Percentiles rank a stretch among this genome's conserved stretches.
Evolutionary conservation across 371 early-diverging fungal genomes (phyloP).

Genomic region (Smittium culicis): DNA sequence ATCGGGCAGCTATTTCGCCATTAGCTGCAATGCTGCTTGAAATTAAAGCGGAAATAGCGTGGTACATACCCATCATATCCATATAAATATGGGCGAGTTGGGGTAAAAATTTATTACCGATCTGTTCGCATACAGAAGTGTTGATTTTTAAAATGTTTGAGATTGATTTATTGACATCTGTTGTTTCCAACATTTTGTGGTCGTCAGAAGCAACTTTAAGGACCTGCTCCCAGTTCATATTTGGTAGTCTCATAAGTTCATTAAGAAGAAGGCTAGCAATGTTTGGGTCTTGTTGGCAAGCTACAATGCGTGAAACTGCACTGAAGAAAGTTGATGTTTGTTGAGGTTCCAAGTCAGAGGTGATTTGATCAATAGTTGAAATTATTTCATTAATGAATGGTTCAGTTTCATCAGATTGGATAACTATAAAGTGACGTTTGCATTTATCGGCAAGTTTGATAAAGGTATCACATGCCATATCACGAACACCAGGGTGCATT

Average conservation of each 20-base stretch:
- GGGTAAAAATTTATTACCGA: conserved; percentile 68
- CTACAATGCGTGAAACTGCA: conserved; percentile 90
- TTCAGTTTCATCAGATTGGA: conserved; percentile 65
- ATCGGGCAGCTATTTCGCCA: conserved; percentile 76
- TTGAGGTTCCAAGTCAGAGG: conserved; percentile 71
- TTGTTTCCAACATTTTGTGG: conserved; percentile 54
- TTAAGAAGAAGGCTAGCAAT: conserved; percentile 65
- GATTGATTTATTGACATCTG: conserved; percentile 70
- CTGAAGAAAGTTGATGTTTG: conserved; percentile 94
- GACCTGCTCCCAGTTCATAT: conserved; percentile 69
- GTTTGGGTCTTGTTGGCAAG: conserved; percentile 58
- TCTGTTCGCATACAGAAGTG: conserved; percentile 73
- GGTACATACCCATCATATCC: conserved; percentile 79
- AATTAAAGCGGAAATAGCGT: conserved; percentile 64
- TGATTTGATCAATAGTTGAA: conserved; percentile 55
- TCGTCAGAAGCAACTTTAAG: conserved; percentile 58
- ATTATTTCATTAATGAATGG: conserved; percentile 94
- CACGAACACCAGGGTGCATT: conserved; percentile 98
- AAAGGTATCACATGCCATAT: conserved; percentile 99
- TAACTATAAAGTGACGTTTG: conserved; percentile 81
- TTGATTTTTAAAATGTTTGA: conserved; percentile 90
- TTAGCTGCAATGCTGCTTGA: conserved; percentile 59
- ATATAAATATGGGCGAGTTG: conserved; percentile 79
- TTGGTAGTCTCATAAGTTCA: conserved; percentile 79
- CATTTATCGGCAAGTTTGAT: conserved; percentile 97